phyloP scores from a whole-genome alignment of 192 early-diverging fungal species.

The Pilaira anomala region DNA sequence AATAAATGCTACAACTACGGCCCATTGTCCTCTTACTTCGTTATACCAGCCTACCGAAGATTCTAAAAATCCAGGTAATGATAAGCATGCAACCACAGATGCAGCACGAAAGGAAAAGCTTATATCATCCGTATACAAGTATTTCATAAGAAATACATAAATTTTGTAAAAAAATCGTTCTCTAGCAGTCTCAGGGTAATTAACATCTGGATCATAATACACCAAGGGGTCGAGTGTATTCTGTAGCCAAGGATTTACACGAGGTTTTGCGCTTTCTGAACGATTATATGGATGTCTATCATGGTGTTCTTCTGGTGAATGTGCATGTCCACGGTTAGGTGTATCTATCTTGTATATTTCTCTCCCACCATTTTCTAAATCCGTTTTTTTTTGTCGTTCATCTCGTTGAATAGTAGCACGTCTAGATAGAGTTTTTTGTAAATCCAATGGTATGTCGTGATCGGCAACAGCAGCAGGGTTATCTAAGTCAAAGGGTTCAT shows the following conservation, averaged over 20 bases:
- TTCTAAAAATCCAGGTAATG: slow-evolving; percentile 34
- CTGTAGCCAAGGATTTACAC: neutral
- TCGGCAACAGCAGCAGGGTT: slow-evolving; percentile 13
- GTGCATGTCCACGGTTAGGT: neutral
- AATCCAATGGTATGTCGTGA: neutral
- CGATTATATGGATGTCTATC: neutral
- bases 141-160: slow-evolving; percentile 22
- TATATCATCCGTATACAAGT: slow-evolving; percentile 29
- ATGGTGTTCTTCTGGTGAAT: neutral
- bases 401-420: slow-evolving; percentile 1
- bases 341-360: slow-evolving; percentile 1
- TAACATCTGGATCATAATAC: slow-evolving; percentile 36
- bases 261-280: neutral
- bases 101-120: slow-evolving; percentile 30
- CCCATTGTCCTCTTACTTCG: slow-evolving; percentile 33
- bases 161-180: slow-evolving; percentile 30
- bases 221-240: slow-evolving; percentile 15
- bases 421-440: slow-evolving; percentile 13
- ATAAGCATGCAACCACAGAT: slow-evolving; percentile 25
- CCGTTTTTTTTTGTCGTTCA: too few species aligned
- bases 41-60: slow-evolving; percentile 27
- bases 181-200: slow-evolving; percentile 17
- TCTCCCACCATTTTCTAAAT: too few species aligned
- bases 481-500: slow-evolving; percentile 16
- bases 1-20: slow-evolving; percentile 31